Evolutionary conservation across 2,329 filamentous ascomycete genomes (phyloP).

Genomic region (Ophiostoma australiae): DNA sequence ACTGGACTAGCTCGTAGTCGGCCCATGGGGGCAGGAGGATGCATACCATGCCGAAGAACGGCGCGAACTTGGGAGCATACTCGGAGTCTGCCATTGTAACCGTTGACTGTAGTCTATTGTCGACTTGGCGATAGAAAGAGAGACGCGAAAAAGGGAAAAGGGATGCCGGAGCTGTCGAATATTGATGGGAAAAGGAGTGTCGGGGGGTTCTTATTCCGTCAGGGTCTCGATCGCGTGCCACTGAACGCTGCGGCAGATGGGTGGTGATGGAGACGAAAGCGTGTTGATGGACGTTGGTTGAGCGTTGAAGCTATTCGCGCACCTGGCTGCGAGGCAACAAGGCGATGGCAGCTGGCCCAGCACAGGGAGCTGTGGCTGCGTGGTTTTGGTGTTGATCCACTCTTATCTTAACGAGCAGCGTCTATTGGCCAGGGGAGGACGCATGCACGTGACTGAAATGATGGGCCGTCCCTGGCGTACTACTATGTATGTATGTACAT

Average conservation of each 20-base stretch:
- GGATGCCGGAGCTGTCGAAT: background rate
- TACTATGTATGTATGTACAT: no score
- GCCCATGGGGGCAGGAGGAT: conserved; percentile 5
- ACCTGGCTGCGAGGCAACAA: conserved; percentile 15
- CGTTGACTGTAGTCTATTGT: background rate
- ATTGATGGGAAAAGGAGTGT: background rate
- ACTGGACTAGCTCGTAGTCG: background rate
- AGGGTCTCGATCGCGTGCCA: background rate
- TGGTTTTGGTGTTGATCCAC: conserved; percentile 19
- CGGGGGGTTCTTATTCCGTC: background rate
- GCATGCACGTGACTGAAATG: background rate
- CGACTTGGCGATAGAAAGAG: background rate
- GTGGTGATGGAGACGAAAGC: background rate
- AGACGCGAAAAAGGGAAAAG: background rate
- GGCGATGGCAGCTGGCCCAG: conserved; percentile 1
- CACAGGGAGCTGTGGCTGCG: conserved; percentile 20
- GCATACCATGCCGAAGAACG: conserved; percentile 82
- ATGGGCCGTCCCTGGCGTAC: background rate
- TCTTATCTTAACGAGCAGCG: background rate
- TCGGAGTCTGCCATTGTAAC: conserved; percentile 48
- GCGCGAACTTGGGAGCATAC: conserved; percentile 72
- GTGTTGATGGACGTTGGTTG: conserved; percentile 7
- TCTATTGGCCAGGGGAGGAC: background rate
- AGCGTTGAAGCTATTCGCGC: conserved; percentile 20
- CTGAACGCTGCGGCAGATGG: background rate